Evolutionary conservation across 805 yeast genomes (phyloP).

Genomic region (Zygosaccharomyces siamensis): DNA sequence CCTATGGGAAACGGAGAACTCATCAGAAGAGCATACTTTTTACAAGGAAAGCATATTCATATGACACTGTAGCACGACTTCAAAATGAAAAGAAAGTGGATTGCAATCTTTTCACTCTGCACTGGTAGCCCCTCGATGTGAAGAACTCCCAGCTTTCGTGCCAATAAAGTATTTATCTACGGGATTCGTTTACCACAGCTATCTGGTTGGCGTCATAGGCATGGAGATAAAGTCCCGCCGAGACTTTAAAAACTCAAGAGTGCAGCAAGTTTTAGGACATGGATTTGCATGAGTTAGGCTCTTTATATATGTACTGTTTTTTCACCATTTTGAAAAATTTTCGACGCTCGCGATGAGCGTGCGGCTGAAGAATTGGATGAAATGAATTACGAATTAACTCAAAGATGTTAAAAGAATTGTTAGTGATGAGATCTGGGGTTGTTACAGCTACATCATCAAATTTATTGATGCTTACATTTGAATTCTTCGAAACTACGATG

Average conservation of each 20-base stretch:
- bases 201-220: slow-evolving; percentile 38
- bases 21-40: slow-evolving; percentile 32
- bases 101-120: slow-evolving; percentile 28
- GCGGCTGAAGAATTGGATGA: background rate
- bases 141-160: slow-evolving; percentile 12
- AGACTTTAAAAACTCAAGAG: background rate
- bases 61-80: slow-evolving; percentile 29
- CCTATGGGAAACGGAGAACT: slow-evolving; percentile 54
- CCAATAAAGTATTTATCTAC: slow-evolving; percentile 29
- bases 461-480: background rate
- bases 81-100: slow-evolving; percentile 30
- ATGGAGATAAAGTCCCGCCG: slow-evolving; percentile 45
- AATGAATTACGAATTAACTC: background rate
- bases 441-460: background rate
- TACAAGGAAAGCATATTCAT: slow-evolving; percentile 33
- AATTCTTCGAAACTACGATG: background rate
- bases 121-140: slow-evolving; percentile 7
- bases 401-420: background rate
- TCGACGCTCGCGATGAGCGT: slow-evolving; percentile 3
- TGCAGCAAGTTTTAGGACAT: background rate
- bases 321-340: slow-evolving; percentile 2
- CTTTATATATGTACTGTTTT: slow-evolving; percentile 5
- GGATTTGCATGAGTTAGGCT: background rate
- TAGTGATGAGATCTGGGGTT: background rate
- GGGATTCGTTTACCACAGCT: slow-evolving; percentile 57